Evolutionary conservation across 177 flowering plant species (phyloP), one percentile per base, ranked within the genome.

Genomic region (Telopea speciosissima): DNA sequence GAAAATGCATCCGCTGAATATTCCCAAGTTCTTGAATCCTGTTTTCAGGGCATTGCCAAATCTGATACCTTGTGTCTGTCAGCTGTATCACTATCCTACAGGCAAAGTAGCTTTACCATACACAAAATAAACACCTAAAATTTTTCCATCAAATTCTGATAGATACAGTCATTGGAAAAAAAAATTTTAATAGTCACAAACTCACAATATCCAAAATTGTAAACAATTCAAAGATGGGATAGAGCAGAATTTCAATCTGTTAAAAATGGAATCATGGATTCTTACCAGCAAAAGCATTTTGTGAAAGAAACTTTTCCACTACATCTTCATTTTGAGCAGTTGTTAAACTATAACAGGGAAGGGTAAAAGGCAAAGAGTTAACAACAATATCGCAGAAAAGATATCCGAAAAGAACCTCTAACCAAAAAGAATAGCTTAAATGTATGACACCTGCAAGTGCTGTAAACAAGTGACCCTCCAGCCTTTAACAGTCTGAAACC

Each of bases 271-370:
- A 33, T 4, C 12, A 45, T 7, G 49, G n/a, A 61, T 68, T 24
- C 81, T 68, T 78, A 94, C 98, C 92, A 72, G 96, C 96, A 65
- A 85, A 83, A 36, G 86, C 66, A 82, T 87, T 82, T 44, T 80
- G 84, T 64, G 73, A 74, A 25, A 94, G 91, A 65, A 94, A 92
- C 63, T 78, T 86, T 77, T 86, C 83, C 65, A 94, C 87, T 62
- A 94, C 86, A 75, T 87, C 89, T 81, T 92, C 99, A 77, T 92
- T 92, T 74, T 94, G 97, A 66, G 97, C 87, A 76, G 83, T 78
- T 14, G 97, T 95, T 71, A 95, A 84, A 78, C 97, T 92, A 72
- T 73, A 72, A 64, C 67, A 63, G 62, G 59, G 52, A 66, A 68
- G 24, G 11, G 1, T 23, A 61, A 65, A 58, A 26, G 56, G 42